These are phyloP conservation scores for Cercis canadensis DNA, from an alignment of 306 rosid genomes.

Conservation along the genomic window DNA sequence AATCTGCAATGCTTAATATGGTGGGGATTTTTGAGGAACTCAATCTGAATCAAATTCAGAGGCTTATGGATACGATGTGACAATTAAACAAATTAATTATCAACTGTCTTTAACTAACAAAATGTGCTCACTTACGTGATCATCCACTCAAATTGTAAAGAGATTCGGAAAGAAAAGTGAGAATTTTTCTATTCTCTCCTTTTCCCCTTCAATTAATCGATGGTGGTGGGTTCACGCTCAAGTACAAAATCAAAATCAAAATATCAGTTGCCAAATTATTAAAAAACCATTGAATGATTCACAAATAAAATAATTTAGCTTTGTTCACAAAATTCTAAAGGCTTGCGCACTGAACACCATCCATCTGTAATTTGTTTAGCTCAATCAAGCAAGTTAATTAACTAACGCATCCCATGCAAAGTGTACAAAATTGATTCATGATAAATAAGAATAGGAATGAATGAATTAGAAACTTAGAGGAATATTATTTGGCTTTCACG, in stretches of 20 bases:
- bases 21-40: background rate
- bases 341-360: too few relatives aligned
- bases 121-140: constrained; percentile 2
- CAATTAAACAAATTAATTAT: constrained; percentile 25
- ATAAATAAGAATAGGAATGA: background rate
- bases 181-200: background rate
- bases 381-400: too few relatives aligned
- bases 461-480: too few relatives aligned
- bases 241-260: background rate
- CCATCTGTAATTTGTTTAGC: too few relatives aligned
- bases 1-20: background rate
- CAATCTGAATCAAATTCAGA: background rate
- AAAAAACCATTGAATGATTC: too few relatives aligned
- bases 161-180: background rate
- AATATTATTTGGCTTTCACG: too few relatives aligned
- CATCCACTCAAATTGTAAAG: constrained; percentile 8
- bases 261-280: too few relatives aligned
- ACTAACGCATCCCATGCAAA: too few relatives aligned
- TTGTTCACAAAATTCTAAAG: too few relatives aligned
- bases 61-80: constrained; percentile 19
- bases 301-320: too few relatives aligned
- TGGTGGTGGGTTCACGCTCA: background rate
- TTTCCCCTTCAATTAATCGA: background rate
- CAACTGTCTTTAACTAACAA: constrained; percentile 20
- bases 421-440: too few relatives aligned